Conservation (phyloP, 495 filamentous ascomycete genomes). For the Talaromyces nanjingensis region DNA sequence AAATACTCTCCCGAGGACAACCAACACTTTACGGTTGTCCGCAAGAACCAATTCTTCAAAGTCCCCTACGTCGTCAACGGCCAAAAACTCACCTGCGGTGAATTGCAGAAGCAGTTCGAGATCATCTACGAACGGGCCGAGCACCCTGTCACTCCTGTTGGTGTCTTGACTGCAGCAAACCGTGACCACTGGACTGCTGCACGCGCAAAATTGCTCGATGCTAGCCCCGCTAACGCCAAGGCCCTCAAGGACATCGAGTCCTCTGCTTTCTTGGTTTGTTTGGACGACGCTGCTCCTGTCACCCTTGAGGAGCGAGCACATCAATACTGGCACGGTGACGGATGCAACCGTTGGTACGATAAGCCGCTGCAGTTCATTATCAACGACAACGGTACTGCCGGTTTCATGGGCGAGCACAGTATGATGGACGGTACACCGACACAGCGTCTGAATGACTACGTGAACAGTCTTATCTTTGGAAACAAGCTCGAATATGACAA, state of each 20-base stretch:
- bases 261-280: slow-evolving; percentile 83
- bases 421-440: slow-evolving; percentile 99
- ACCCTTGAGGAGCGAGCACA: slow-evolving; percentile 93
- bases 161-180: slow-evolving; percentile 83
- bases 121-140: slow-evolving; percentile 75
- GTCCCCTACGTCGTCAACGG: slow-evolving; percentile 68
- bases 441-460: slow-evolving; percentile 89
- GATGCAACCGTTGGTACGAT: slow-evolving; percentile 94
- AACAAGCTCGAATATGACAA: slow-evolving; percentile 84
- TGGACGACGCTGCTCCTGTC: slow-evolving; percentile 87
- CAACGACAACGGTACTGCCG: slow-evolving; percentile 96
- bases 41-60: slow-evolving; percentile 97
- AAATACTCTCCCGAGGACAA: slow-evolving; percentile 70
- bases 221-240: slow-evolving; percentile 67
- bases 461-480: slow-evolving; percentile 82
- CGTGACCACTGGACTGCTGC: slow-evolving; percentile 89
- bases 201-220: slow-evolving; percentile 66
- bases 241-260: slow-evolving; percentile 80
- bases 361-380: slow-evolving; percentile 97
- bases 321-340: slow-evolving; percentile 98
- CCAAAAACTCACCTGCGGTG: slow-evolving; percentile 72
- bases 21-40: slow-evolving; percentile 80
- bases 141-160: slow-evolving; percentile 64
- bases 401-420: slow-evolving; percentile 97
- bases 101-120: slow-evolving; percentile 83